Evolutionary conservation across 192 early-diverging fungal species (phyloP).

Genomic region (Linnemannia exigua): DNA sequence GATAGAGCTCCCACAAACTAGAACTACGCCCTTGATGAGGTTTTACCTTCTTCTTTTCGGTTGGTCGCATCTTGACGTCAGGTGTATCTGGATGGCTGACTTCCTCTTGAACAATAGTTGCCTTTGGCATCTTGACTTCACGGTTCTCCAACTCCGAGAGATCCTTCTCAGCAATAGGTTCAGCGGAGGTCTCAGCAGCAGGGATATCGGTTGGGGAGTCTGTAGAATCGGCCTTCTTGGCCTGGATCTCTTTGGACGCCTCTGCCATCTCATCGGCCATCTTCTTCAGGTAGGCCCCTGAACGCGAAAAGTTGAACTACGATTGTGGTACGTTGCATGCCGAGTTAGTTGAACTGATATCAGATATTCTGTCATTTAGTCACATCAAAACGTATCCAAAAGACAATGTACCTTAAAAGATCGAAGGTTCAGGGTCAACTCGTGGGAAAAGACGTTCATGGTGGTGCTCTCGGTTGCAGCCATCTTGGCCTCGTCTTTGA

Average conservation of each 20-base stretch:
- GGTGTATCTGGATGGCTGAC: conserved; percentile 44
- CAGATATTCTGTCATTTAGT: not conserved
- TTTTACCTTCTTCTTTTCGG: conserved; percentile 71
- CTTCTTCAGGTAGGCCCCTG: conserved; percentile 48
- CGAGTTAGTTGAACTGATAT: not conserved
- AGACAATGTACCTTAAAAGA: conserved; percentile 29
- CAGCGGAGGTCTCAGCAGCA: conserved; percentile 56
- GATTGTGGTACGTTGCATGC: not conserved
- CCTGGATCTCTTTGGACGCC: conserved; percentile 16
- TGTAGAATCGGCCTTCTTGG: conserved; percentile 16
- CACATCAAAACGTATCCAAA: not conserved
- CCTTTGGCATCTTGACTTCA: conserved; percentile 26
- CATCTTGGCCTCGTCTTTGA: conserved; percentile 71
- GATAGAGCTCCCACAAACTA: too few relatives aligned
- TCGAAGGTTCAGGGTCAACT: conserved; percentile 30
- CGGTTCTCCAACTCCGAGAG: conserved; percentile 28
- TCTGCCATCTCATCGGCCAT: conserved; percentile 45
- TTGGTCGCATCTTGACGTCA: conserved; percentile 59
- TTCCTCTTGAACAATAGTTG: conserved; percentile 23
- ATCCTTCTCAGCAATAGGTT: conserved; percentile 26
- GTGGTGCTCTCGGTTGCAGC: conserved; percentile 21
- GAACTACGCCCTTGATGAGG: too few relatives aligned
- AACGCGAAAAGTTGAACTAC: conserved; percentile 49
- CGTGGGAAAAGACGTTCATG: conserved; percentile 29
- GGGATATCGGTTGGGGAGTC: conserved; percentile 27